Percentiles rank a stretch among this genome's conserved stretches.
phyloP scores from a whole-genome alignment of 345 rosid species.

The Gynandropsis gynandra region DNA sequence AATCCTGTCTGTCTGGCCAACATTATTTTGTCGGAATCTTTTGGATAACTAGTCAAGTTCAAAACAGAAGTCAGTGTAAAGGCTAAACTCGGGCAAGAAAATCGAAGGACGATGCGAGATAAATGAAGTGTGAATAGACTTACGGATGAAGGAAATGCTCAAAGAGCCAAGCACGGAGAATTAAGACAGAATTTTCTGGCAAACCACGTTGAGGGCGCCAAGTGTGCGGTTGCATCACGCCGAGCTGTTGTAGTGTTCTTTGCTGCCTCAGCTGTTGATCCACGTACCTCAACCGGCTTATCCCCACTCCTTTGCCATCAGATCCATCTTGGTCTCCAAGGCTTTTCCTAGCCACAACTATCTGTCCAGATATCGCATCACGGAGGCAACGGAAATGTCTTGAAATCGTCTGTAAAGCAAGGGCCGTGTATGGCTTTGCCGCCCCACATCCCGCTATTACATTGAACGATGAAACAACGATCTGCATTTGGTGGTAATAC shows the following conservation, averaged over 20 bases:
- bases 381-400: conserved; percentile 88
- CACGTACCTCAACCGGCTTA: conserved; percentile 75
- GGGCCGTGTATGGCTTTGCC: conserved; percentile 85
- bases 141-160: conserved; percentile 99
- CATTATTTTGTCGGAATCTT: conserved; percentile 96
- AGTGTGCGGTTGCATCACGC: conserved; percentile 77
- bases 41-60: conserved; percentile 56
- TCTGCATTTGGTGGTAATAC: conserved; percentile 95
- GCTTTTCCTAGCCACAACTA: conserved; percentile 51
- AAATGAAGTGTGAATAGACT: conserved; percentile 19
- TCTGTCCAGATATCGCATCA: conserved; percentile 78
- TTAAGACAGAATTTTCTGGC: conserved; percentile 83
- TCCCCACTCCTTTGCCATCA: conserved; percentile 62
- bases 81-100: background rate
- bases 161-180: conserved; percentile 97
- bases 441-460: conserved; percentile 80
- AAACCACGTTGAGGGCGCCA: conserved; percentile 98
- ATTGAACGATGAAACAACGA: conserved; percentile 87
- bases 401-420: conserved; percentile 86
- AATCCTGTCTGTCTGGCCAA: conserved; percentile 96
- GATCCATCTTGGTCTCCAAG: conserved; percentile 77
- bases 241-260: conserved; percentile 81
- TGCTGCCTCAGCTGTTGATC: conserved; percentile 96
- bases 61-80: background rate
- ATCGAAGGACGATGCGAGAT: background rate